These are phyloP conservation scores for Podospora pseudocomata DNA, from an alignment of 495 filamentous ascomycete genomes.

Conservation along the genomic window DNA sequence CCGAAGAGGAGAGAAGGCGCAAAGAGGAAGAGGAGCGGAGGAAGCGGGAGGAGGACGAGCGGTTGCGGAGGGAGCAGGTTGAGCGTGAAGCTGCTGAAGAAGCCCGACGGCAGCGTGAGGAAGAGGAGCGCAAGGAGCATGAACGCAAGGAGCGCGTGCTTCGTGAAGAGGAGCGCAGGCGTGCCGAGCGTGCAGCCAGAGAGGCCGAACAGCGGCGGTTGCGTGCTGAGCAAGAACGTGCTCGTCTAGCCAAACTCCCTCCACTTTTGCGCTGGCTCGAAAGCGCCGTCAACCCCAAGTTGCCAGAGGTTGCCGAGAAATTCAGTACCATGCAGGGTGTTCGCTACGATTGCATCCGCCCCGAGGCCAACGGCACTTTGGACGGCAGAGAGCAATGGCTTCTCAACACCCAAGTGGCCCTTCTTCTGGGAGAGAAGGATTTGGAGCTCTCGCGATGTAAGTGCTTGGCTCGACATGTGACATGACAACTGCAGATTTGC, in stretches of 20 bases:
- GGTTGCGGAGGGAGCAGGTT: conserved; percentile 40
- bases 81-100: conserved; percentile 45
- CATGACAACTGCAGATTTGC: neutral
- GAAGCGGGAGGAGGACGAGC: conserved; percentile 39
- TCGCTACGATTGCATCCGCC: conserved; percentile 52
- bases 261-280: conserved; percentile 53
- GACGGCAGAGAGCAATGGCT: conserved; percentile 65
- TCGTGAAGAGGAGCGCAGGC: conserved; percentile 55
- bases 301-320: conserved; percentile 44
- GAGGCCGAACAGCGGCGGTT: conserved; percentile 51
- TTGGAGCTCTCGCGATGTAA: conserved; percentile 67
- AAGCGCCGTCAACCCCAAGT: conserved; percentile 45
- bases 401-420: conserved; percentile 70
- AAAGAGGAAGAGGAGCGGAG: conserved; percentile 33
- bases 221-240: conserved; percentile 44
- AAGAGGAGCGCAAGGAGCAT: conserved; percentile 32
- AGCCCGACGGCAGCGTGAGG: conserved; percentile 42
- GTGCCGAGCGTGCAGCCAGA: conserved; percentile 43
- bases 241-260: conserved; percentile 50
- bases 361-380: conserved; percentile 42
- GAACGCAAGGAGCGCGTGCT: conserved; percentile 41
- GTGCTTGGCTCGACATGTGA: conserved; percentile 17
- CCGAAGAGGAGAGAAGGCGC: conserved; percentile 18
- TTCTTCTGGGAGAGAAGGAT: conserved; percentile 73
- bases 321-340: conserved; percentile 50